These are phyloP conservation scores for Boletus rufocinnamomeus DNA, from an alignment of 768 basidiomycete genomes.

Conservation along the genomic window DNA sequence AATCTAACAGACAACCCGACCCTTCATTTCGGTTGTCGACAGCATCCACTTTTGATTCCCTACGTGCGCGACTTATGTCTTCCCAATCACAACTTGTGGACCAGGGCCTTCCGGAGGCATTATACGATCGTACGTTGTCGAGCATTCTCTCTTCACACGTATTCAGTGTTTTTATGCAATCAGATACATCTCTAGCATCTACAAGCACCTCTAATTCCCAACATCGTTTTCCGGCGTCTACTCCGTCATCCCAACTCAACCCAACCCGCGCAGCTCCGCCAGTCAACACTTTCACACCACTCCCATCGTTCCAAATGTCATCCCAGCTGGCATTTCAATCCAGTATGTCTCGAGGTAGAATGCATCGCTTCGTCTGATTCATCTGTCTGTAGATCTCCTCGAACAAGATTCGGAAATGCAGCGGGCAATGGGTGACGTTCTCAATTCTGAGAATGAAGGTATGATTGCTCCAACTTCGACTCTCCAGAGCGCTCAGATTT, in stretches of 20 bases:
- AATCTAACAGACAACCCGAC: conserved; percentile 30
- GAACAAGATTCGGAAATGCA: conserved; percentile 77
- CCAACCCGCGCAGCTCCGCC: conserved; percentile 45
- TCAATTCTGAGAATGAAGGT: conserved; percentile 51
- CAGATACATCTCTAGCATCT: conserved; percentile 21
- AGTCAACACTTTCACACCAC: conserved; percentile 55
- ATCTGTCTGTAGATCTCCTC: conserved; percentile 51
- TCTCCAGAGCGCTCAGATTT: neutral
- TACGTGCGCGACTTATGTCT: conserved; percentile 48
- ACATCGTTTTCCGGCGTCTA: conserved; percentile 28
- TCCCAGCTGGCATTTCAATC: conserved; percentile 52
- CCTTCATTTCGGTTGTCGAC: conserved; percentile 45
- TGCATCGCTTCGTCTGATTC: neutral
- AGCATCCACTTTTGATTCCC: conserved; percentile 47
- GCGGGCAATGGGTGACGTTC: conserved; percentile 55
- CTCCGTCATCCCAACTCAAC: conserved; percentile 39
- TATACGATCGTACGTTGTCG: conserved; percentile 40
- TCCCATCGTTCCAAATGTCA: conserved; percentile 54
- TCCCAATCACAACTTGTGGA: conserved; percentile 42
- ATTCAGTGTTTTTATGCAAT: conserved; percentile 10
- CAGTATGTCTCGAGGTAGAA: conserved; percentile 41
- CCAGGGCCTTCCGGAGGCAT: conserved; percentile 33
- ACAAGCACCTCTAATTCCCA: conserved; percentile 15
- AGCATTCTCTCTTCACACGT: neutral
- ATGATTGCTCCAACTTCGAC: neutral